Evolutionary conservation across 176 grass and related monocot species (phyloP).

Genomic region (Raddia guianensis): DNA sequence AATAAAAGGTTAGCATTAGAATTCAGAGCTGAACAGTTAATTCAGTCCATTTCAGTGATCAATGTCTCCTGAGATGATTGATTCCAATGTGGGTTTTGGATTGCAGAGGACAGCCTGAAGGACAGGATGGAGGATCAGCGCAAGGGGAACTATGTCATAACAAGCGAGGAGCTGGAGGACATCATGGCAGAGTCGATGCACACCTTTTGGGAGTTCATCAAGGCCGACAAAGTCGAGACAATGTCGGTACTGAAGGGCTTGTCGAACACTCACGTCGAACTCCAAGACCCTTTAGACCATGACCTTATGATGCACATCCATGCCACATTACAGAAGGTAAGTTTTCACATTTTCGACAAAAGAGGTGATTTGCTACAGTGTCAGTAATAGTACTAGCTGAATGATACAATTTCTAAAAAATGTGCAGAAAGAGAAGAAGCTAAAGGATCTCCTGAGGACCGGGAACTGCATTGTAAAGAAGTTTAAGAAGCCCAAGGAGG

Average conservation of each 20-base stretch:
- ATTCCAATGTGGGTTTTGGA: constrained; percentile 6
- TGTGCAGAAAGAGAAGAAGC: constrained; percentile 81
- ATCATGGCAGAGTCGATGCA: constrained; percentile 87
- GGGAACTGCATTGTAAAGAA: constrained; percentile 97
- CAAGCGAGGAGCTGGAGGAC: constrained; percentile 69
- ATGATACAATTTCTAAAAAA: constrained; percentile 1
- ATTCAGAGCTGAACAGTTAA: not conserved
- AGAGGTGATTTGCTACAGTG: constrained; percentile 16
- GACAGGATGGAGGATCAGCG: constrained; percentile 79
- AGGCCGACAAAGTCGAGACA: constrained; percentile 69
- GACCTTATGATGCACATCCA: constrained; percentile 67
- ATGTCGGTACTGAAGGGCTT: constrained; percentile 68
- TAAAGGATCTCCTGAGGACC: constrained; percentile 84
- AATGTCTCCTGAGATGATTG: not conserved
- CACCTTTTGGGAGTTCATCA: constrained; percentile 92
- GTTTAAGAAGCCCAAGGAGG: constrained; percentile 95
- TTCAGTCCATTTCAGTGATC: not conserved
- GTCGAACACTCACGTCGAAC: constrained; percentile 57
- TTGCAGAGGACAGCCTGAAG: constrained; percentile 83
- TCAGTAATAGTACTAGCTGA: not conserved
- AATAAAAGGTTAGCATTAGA: constrained; percentile 67
- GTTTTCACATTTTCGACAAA: constrained; percentile 4
- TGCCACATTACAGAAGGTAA: constrained; percentile 80
- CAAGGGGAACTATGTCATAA: constrained; percentile 70
- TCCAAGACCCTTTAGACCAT: constrained; percentile 71